phyloP scores from a whole-genome alignment of 2,329 filamentous ascomycete genomes.

The Penicillium hesseltinei region DNA sequence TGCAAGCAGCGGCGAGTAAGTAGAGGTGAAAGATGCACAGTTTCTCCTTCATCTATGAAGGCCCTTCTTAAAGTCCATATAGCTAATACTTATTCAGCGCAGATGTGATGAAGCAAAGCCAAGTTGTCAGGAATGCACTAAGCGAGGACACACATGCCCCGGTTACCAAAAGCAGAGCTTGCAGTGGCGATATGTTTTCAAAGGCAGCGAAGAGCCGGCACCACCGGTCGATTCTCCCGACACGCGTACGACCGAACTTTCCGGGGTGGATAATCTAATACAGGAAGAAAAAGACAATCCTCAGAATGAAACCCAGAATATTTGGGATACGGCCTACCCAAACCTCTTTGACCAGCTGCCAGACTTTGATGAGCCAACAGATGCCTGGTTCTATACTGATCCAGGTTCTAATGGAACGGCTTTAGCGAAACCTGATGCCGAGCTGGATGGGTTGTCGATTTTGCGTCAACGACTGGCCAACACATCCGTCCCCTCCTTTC shows the following conservation, averaged over 20 bases:
- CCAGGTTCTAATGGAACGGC: background rate
- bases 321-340: constrained; percentile 14
- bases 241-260: background rate
- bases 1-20: constrained; percentile 28
- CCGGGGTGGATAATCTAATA: background rate
- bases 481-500: constrained; percentile 19
- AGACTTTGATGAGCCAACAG: constrained; percentile 12
- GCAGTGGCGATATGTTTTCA: constrained; percentile 24
- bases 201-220: constrained; percentile 5
- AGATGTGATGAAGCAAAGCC: constrained; percentile 26
- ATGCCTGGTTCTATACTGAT: constrained; percentile 6
- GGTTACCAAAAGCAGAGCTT: constrained; percentile 23
- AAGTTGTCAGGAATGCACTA: constrained; percentile 22
- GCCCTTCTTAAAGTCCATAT: background rate
- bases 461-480: constrained; percentile 19
- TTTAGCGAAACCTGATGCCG: background rate
- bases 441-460: constrained; percentile 18
- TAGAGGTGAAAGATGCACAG: constrained; percentile 16
- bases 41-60: background rate
- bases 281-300: background rate
- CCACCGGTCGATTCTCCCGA: background rate
- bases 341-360: constrained; percentile 19
- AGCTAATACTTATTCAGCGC: constrained; percentile 11
- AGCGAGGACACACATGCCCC: constrained; percentile 19
- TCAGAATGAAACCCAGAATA: constrained; percentile 7